These are phyloP conservation scores for Cercophora samala DNA, from an alignment of 495 filamentous ascomycete genomes.

Conservation along the genomic window DNA sequence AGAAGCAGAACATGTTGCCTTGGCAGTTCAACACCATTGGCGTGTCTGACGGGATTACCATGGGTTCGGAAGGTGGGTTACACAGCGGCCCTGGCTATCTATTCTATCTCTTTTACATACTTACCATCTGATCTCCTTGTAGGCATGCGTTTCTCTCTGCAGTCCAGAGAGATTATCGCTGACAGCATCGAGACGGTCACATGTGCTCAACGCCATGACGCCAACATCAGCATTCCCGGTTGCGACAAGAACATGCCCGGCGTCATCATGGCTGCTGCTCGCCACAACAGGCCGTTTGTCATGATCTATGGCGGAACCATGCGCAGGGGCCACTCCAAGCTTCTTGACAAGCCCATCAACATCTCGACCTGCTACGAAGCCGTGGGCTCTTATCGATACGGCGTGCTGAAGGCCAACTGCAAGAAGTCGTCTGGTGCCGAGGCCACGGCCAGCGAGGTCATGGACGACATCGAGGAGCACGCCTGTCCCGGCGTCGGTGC, in stretches of 20 bases:
- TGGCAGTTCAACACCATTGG: conserved; percentile 96
- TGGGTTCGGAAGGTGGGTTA: conserved; percentile 82
- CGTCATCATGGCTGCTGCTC: conserved; percentile 61
- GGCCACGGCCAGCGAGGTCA: conserved; percentile 67
- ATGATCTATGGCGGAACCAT: conserved; percentile 89
- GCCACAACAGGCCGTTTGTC: conserved; percentile 82
- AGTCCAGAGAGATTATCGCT: conserved; percentile 91
- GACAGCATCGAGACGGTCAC: conserved; percentile 93
- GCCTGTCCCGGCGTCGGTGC: conserved; percentile 89
- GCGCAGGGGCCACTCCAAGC: conserved; percentile 73
- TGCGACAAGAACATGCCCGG: conserved; percentile 99
- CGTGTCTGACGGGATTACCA: conserved; percentile 90
- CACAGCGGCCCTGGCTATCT: neutral
- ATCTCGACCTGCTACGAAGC: conserved; percentile 90
- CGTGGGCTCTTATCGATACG: conserved; percentile 79
- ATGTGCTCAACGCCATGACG: conserved; percentile 84
- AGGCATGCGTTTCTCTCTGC: conserved; percentile 98
- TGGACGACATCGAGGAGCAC: conserved; percentile 81
- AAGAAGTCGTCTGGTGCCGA: conserved; percentile 33
- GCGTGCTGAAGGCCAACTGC: conserved; percentile 51
- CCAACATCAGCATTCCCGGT: conserved; percentile 90
- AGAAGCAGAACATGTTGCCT: conserved; percentile 81
- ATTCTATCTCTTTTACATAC: neutral
- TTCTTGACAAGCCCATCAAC: conserved; percentile 79
- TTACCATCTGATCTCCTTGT: conserved; percentile 14